Conservation (phyloP, 306 rosid species). For the Herpetospermum pedunculosum region DNA sequence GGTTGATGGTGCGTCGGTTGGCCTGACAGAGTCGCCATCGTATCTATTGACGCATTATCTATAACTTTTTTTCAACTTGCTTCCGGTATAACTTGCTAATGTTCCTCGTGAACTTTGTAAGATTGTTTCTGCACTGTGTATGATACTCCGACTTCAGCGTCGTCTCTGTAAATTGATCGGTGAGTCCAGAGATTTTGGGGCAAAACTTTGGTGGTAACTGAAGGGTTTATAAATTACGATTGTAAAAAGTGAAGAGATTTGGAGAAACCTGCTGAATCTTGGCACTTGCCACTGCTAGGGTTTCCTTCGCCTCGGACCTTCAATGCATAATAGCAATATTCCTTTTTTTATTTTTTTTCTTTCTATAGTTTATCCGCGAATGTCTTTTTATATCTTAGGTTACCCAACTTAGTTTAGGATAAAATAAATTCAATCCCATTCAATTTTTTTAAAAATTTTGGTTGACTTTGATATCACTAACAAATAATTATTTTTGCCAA, state of each 20-base stretch:
- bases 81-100: background rate
- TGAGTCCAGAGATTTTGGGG: background rate
- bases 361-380: background rate
- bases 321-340: background rate
- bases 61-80: background rate
- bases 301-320: background rate
- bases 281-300: background rate
- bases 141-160: background rate
- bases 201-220: background rate
- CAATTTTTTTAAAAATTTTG: no score
- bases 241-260: background rate
- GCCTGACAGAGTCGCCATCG: slow-evolving; percentile 25
- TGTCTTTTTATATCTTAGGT: no score
- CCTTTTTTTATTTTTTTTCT: background rate
- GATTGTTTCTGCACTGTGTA: background rate
- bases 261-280: background rate
- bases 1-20: slow-evolving; percentile 34
- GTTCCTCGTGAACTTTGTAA: background rate
- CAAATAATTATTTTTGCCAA: no score
- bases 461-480: no score
- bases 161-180: background rate
- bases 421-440: no score
- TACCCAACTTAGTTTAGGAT: no score
- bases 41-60: slow-evolving; percentile 2
- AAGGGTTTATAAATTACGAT: background rate